Conservation (phyloP, 257 asterid species). For the Gentiana macrophylla region DNA sequence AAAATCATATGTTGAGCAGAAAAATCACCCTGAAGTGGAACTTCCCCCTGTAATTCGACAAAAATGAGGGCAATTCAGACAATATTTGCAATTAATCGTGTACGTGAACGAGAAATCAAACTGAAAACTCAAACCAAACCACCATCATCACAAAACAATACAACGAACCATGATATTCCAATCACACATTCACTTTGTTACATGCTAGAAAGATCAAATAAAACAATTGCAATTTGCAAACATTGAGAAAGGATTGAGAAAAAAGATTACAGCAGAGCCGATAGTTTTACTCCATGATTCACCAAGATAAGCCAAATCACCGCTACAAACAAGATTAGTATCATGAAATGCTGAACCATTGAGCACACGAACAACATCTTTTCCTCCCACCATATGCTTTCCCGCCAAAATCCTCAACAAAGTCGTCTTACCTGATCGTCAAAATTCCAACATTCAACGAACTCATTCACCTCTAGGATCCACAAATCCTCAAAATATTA, state of each 20-base stretch:
- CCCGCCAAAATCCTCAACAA: constrained; percentile 89
- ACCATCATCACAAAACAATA: neutral
- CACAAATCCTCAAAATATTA: neutral
- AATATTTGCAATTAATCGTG: neutral
- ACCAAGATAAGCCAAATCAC: constrained; percentile 86
- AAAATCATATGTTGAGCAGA: constrained; percentile 98
- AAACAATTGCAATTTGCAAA: neutral
- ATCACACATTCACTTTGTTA: neutral
- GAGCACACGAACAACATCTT: constrained; percentile 80
- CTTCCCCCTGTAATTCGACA: constrained; percentile 57
- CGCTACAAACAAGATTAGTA: constrained; percentile 74
- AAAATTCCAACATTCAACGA: neutral
- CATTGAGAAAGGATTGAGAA: neutral
- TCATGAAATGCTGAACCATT: constrained; percentile 88
- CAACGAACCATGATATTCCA: neutral
- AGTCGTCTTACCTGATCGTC: constrained; percentile 70
- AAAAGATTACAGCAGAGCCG: constrained; percentile 75
- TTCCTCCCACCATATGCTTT: constrained; percentile 96
- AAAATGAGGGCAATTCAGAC: constrained; percentile 1
- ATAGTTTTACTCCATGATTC: constrained; percentile 88
- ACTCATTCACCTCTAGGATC: too few relatives aligned
- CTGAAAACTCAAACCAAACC: neutral
- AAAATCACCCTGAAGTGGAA: constrained; percentile 98
- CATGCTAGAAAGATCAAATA: neutral
- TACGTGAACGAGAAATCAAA: neutral